Evolutionary conservation across 805 yeast species (phyloP).

Genomic region (Pichia thaimueangensis): DNA sequence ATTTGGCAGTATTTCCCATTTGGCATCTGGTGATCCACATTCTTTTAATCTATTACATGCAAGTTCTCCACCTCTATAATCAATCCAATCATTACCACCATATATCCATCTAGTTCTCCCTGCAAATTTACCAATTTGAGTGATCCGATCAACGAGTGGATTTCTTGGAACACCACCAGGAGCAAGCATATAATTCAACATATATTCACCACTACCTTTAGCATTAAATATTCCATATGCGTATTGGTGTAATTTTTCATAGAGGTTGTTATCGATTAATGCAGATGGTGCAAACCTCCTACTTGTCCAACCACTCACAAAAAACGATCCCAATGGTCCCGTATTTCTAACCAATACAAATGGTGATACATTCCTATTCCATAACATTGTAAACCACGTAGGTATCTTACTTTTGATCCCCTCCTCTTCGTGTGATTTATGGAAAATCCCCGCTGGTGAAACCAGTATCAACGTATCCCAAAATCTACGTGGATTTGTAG

Average conservation of each 20-base stretch:
- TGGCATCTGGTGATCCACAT: constrained; percentile 15
- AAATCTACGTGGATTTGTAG: constrained; percentile 6
- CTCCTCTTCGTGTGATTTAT: constrained; percentile 37
- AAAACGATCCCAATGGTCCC: constrained; percentile 76
- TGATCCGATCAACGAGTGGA: constrained; percentile 57
- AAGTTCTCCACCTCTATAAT: constrained; percentile 39
- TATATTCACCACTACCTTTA: constrained; percentile 89
- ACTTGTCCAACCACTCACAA: constrained; percentile 86
- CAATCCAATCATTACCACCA: constrained; percentile 72
- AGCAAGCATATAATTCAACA: constrained; percentile 72
- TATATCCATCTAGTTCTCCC: constrained; percentile 64
- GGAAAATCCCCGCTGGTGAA: constrained; percentile 83
- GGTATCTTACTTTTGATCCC: constrained; percentile 41
- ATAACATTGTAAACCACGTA: constrained; percentile 66
- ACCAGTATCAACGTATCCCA: constrained; percentile 57
- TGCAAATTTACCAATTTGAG: constrained; percentile 20
- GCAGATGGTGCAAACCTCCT: constrained; percentile 55
- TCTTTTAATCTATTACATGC: constrained; percentile 33
- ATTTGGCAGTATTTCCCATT: constrained; percentile 34
- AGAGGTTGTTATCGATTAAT: constrained; percentile 24
- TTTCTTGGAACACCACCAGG: constrained; percentile 88
- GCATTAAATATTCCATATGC: constrained; percentile 80
- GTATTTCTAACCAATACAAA: constrained; percentile 70
- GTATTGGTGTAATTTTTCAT: constrained; percentile 62
- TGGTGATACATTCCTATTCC: constrained; percentile 80